A percentile compares a stretch with the other conserved stretches of the same genome.
phyloP scores from a whole-genome alignment of 2,329 filamentous ascomycete genomes.

The Apiospora kogelbergensis region DNA sequence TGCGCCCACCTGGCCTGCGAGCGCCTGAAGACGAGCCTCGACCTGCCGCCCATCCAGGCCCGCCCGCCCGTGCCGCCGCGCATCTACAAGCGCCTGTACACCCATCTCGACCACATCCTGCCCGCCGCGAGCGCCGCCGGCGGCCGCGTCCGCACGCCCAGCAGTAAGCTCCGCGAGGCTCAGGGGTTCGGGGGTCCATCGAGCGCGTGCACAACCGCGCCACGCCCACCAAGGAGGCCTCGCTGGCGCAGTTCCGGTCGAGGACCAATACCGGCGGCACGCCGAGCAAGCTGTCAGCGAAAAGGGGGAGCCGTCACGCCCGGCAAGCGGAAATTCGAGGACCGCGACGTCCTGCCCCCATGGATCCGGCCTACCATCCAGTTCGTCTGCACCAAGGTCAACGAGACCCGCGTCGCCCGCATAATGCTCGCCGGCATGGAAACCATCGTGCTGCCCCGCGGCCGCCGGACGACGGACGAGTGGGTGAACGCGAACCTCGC shows the following conservation, averaged over 20 bases:
- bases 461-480: slow-evolving; percentile 45
- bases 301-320: slow-evolving; percentile 18
- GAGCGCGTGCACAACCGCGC: slow-evolving; percentile 38
- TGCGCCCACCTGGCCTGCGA: slow-evolving; percentile 91
- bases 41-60: slow-evolving; percentile 74
- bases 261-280: slow-evolving; percentile 37
- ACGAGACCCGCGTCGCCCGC: slow-evolving; percentile 62
- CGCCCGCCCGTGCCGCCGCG: slow-evolving; percentile 76
- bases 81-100: slow-evolving; percentile 81
- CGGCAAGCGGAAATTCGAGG: slow-evolving; percentile 32
- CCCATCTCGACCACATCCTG: slow-evolving; percentile 74
- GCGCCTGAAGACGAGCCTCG: slow-evolving; percentile 71
- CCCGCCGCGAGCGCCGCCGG: slow-evolving; percentile 33
- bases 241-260: slow-evolving; percentile 43
- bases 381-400: slow-evolving; percentile 62
- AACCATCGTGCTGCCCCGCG: slow-evolving; percentile 45
- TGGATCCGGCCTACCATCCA: slow-evolving; percentile 73
- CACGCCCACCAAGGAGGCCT: slow-evolving; percentile 48
- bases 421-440: slow-evolving; percentile 76
- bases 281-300: slow-evolving; percentile 43
- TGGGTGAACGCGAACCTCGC: slow-evolving; percentile 50
- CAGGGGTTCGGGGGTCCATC: slow-evolving; percentile 28
- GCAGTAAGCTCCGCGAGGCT: slow-evolving; percentile 34
- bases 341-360: slow-evolving; percentile 43
- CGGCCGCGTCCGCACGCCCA: slow-evolving; percentile 32